phyloP scores from a whole-genome alignment of 2,329 filamentous ascomycete species.

The Phialocephala subalpina region DNA sequence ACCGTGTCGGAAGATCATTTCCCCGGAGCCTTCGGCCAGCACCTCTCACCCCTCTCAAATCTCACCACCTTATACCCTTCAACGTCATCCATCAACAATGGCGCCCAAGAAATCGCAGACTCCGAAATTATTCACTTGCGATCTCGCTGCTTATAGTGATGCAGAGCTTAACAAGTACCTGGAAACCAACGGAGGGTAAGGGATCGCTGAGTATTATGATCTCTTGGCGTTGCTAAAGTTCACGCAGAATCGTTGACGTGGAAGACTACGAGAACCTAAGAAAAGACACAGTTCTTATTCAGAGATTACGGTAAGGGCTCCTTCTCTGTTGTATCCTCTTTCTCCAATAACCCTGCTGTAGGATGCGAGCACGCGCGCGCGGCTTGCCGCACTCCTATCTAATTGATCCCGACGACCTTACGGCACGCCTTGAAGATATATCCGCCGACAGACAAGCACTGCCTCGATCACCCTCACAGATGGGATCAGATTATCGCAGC shows the following conservation, averaged over 20 bases:
- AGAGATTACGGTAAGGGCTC: slow-evolving; percentile 18
- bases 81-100: slow-evolving; percentile 17
- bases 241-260: slow-evolving; percentile 21
- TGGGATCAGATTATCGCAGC: no score
- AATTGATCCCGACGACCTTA: slow-evolving; percentile 28
- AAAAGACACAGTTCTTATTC: slow-evolving; percentile 19
- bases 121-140: slow-evolving; percentile 24
- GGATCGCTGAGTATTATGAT: slow-evolving; percentile 10
- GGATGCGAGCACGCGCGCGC: slow-evolving; percentile 17
- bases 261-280: slow-evolving; percentile 24
- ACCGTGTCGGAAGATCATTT: background rate
- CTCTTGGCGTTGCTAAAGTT: slow-evolving; percentile 21
- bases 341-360: slow-evolving; percentile 10
- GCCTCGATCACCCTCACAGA: background rate
- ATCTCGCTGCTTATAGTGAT: slow-evolving; percentile 29
- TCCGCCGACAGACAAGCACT: slow-evolving; percentile 13
- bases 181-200: slow-evolving; percentile 24
- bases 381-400: background rate
- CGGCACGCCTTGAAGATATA: slow-evolving; percentile 22
- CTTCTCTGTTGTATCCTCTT: slow-evolving; percentile 12
- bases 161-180: slow-evolving; percentile 29
- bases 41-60: background rate
- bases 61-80: background rate
- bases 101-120: slow-evolving; percentile 8
- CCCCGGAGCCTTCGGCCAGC: background rate